Conservation (phyloP, 805 yeast species). For the Schizosaccharomyces lindneri region DNA sequence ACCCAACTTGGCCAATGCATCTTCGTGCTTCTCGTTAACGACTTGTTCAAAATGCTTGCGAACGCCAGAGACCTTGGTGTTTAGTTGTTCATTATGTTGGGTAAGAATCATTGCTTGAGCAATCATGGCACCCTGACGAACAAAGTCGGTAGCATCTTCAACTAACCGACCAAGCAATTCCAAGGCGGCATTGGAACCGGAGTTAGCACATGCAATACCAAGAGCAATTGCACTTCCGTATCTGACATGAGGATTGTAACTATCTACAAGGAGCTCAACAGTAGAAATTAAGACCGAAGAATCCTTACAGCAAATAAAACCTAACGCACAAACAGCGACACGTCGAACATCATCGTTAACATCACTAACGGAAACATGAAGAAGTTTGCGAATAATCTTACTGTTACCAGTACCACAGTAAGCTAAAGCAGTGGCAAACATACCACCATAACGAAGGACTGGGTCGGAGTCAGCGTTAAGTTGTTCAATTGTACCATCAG, state of each 20-base stretch:
- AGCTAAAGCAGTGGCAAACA: conserved; percentile 78
- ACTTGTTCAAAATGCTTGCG: conserved; percentile 51
- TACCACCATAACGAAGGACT: conserved; percentile 83
- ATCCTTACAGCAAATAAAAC: conserved; percentile 74
- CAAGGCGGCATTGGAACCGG: conserved; percentile 65
- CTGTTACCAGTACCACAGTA: conserved; percentile 92
- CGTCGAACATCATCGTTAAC: conserved; percentile 91
- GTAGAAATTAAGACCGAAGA: conserved; percentile 84
- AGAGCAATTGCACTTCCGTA: conserved; percentile 95
- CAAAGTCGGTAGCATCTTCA: conserved; percentile 87
- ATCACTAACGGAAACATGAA: conserved; percentile 89
- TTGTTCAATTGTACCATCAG: conserved; percentile 40
- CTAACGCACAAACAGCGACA: conserved; percentile 77
- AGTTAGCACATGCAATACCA: conserved; percentile 92
- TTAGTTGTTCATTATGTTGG: conserved; percentile 60
- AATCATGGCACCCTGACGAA: conserved; percentile 89
- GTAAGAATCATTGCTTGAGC: conserved; percentile 78
- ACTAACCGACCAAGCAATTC: conserved; percentile 81
- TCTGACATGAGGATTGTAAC: conserved; percentile 93
- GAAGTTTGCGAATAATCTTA: conserved; percentile 55
- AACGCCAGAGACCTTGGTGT: conserved; percentile 55
- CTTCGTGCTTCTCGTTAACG: conserved; percentile 75
- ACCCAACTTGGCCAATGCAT: conserved; percentile 91
- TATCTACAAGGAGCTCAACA: conserved; percentile 74
- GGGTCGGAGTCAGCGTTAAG: conserved; percentile 56